These are phyloP conservation scores for Phragmites australis DNA, from an alignment of 176 grass and related monocot species.

Conservation along the genomic window DNA sequence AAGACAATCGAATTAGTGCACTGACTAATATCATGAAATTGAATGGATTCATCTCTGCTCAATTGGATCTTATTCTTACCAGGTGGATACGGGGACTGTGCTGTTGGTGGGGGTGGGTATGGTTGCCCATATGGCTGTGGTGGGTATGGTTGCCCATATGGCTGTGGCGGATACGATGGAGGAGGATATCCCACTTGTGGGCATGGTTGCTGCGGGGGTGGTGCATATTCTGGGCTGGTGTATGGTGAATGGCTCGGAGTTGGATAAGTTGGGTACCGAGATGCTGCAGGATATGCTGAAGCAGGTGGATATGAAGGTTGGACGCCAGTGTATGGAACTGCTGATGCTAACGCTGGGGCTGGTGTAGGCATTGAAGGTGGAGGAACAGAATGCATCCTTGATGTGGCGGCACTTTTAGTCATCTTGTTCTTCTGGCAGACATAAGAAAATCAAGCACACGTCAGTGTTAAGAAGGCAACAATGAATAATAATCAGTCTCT, in stretches of 20 bases:
- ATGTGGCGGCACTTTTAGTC: constrained; percentile 1
- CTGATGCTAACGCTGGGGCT: constrained; percentile 16
- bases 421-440: constrained; percentile 47
- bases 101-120: constrained; percentile 42
- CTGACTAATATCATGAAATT: not conserved
- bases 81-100: constrained; percentile 60
- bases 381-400: constrained; percentile 19
- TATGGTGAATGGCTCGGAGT: constrained; percentile 29
- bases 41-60: not conserved
- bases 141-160: constrained; percentile 50
- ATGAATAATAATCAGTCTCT: not conserved
- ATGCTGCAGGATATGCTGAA: constrained; percentile 32
- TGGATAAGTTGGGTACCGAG: constrained; percentile 33
- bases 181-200: not conserved
- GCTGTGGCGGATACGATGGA: constrained; percentile 35
- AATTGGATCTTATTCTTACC: constrained; percentile 57
- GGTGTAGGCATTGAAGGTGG: constrained; percentile 11
- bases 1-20: constrained; percentile 25
- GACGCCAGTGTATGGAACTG: constrained; percentile 23
- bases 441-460: constrained; percentile 16
- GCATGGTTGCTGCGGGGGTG: constrained; percentile 37
- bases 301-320: constrained; percentile 40
- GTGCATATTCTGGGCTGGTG: constrained; percentile 37
- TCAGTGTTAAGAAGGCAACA: not conserved
- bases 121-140: constrained; percentile 47